Conservation (phyloP, 306 rosid species). For the Glycine latifolia region DNA sequence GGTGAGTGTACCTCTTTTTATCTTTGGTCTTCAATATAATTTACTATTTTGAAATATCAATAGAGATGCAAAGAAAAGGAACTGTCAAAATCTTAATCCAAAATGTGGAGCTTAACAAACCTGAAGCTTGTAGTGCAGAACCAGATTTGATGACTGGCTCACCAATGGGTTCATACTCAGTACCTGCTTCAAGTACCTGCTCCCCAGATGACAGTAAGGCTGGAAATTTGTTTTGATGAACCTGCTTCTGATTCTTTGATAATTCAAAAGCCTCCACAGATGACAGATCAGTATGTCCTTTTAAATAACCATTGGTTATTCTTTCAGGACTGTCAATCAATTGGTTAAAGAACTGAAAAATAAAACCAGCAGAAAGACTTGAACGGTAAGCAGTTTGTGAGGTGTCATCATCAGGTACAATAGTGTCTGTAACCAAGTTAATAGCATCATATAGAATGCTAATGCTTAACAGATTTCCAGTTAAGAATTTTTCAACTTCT, state of each 20-base stretch:
- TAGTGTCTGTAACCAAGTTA: slow-evolving; percentile 54
- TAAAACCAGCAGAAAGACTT: slow-evolving; percentile 81
- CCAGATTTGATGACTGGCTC: slow-evolving; percentile 70
- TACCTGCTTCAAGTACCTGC: slow-evolving; percentile 60
- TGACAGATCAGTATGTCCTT: slow-evolving; percentile 21
- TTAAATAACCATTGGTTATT: slow-evolving; percentile 38
- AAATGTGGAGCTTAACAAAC: slow-evolving; percentile 48
- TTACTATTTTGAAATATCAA: slow-evolving; percentile 7
- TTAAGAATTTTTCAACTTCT: slow-evolving; percentile 64
- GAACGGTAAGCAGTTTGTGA: slow-evolving; percentile 62
- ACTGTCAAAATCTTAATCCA: slow-evolving; percentile 3
- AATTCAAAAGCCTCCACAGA: slow-evolving; percentile 29
- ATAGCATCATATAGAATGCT: slow-evolving; percentile 65
- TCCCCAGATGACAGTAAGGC: slow-evolving; percentile 65
- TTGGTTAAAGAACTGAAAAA: slow-evolving; percentile 74
- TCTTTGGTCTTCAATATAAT: background rate
- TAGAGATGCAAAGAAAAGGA: background rate
- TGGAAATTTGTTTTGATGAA: slow-evolving; percentile 34
- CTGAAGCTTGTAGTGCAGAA: slow-evolving; percentile 88
- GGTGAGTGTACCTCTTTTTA: background rate
- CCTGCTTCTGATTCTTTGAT: slow-evolving; percentile 39
- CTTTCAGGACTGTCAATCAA: slow-evolving; percentile 49
- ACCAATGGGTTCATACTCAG: slow-evolving; percentile 73
- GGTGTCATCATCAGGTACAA: slow-evolving; percentile 65
- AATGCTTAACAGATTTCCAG: slow-evolving; percentile 60